phyloP scores from a whole-genome alignment of 768 basidiomycete species.

The Leucocoprinus birnbaumii region DNA sequence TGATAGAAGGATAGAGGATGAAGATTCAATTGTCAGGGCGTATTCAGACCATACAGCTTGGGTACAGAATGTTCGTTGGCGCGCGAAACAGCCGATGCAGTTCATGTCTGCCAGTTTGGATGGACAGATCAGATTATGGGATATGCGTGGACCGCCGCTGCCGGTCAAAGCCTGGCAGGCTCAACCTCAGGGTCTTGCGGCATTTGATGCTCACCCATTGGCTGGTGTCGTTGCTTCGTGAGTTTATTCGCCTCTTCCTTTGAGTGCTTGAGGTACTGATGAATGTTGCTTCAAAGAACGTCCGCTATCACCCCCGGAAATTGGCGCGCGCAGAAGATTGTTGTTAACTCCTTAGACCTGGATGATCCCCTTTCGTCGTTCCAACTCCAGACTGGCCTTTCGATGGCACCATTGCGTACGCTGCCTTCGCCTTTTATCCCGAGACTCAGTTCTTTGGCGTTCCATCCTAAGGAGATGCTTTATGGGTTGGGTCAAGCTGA shows the following conservation, averaged over 20 bases:
- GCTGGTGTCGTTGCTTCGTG: slow-evolving; percentile 85
- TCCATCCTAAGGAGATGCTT: slow-evolving; percentile 78
- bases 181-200: slow-evolving; percentile 70
- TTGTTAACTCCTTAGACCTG: slow-evolving; percentile 46
- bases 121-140: slow-evolving; percentile 91
- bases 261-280: background rate
- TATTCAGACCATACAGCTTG: slow-evolving; percentile 79
- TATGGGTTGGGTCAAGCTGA: slow-evolving; percentile 53
- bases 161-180: slow-evolving; percentile 63
- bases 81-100: slow-evolving; percentile 64
- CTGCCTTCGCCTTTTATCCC: slow-evolving; percentile 46
- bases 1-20: slow-evolving; percentile 84
- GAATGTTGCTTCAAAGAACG: slow-evolving; percentile 30
- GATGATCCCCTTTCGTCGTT: slow-evolving; percentile 32
- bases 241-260: slow-evolving; percentile 26
- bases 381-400: slow-evolving; percentile 42
- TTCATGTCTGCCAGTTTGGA: slow-evolving; percentile 86
- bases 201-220: slow-evolving; percentile 84
- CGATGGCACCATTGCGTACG: slow-evolving; percentile 38
- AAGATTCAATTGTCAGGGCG: slow-evolving; percentile 77
- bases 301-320: slow-evolving; percentile 47
- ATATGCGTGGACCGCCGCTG: slow-evolving; percentile 64
- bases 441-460: slow-evolving; percentile 49
- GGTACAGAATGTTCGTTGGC: slow-evolving; percentile 89
- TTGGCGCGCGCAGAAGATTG: slow-evolving; percentile 57